phyloP scores from a whole-genome alignment of 176 grass and related monocot species.

The Thalia dealbata region DNA sequence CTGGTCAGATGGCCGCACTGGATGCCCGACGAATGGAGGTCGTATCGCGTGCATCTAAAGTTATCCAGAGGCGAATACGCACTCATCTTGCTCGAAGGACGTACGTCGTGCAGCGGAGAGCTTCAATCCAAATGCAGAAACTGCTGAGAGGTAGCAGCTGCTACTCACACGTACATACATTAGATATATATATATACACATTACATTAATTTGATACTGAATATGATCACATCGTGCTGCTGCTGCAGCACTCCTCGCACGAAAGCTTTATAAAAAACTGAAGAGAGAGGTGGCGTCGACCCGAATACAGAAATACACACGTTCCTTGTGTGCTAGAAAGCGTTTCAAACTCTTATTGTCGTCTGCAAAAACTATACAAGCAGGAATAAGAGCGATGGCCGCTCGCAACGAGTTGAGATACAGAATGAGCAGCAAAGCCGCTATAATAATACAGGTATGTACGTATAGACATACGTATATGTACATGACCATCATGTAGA shows the following conservation, averaged over 20 bases:
- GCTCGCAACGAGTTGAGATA: slow-evolving; percentile 65
- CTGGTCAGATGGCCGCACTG: slow-evolving; percentile 86
- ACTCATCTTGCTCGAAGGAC: slow-evolving; percentile 73
- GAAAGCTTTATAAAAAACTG: slow-evolving; percentile 60
- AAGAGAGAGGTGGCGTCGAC: slow-evolving; percentile 80
- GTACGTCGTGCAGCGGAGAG: slow-evolving; percentile 43
- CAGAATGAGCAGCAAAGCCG: slow-evolving; percentile 55
- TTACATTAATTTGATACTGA: too few species aligned
- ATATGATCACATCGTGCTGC: background rate
- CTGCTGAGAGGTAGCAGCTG: slow-evolving; percentile 78
- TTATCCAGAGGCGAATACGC: slow-evolving; percentile 70
- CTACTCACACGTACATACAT: slow-evolving; percentile 20
- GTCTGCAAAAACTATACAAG: slow-evolving; percentile 57
- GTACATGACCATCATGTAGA: too few species aligned
- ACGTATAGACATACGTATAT: too few species aligned
- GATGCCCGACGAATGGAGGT: slow-evolving; percentile 88
- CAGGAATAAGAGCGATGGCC: slow-evolving; percentile 64
- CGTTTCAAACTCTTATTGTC: slow-evolving; percentile 36
- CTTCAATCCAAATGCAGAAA: slow-evolving; percentile 59
- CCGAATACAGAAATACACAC: slow-evolving; percentile 70
- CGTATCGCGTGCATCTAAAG: slow-evolving; percentile 47
- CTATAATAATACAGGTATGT: slow-evolving; percentile 61
- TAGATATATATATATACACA: too few species aligned
- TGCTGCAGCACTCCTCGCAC: slow-evolving; percentile 59
- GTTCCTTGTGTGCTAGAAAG: slow-evolving; percentile 58